Percentiles rank a stretch among this genome's conserved stretches.
Conservation (phyloP, 345 rosid species). For the Raphanus raphanistrum region DNA sequence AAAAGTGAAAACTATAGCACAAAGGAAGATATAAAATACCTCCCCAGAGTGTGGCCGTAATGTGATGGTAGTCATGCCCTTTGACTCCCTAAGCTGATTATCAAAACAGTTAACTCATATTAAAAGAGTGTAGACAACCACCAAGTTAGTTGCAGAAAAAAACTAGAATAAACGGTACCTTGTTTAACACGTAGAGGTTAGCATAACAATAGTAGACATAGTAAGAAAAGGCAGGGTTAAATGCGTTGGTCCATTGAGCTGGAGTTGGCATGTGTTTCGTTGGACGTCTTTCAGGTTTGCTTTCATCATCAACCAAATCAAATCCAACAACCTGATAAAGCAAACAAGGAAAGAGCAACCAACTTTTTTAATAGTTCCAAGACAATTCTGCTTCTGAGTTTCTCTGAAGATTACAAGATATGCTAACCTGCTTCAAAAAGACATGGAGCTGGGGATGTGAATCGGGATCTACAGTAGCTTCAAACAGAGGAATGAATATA, state of each 20-base stretch:
- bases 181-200: slow-evolving; percentile 87
- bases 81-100: slow-evolving; percentile 90
- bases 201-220: slow-evolving; percentile 95
- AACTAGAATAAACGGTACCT: slow-evolving; percentile 48
- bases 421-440: slow-evolving; percentile 84
- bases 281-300: slow-evolving; percentile 99
- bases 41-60: slow-evolving; percentile 97
- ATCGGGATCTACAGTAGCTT: slow-evolving; percentile 98
- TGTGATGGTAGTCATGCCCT: slow-evolving; percentile 97
- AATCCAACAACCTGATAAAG: slow-evolving; percentile 89
- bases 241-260: slow-evolving; percentile 94
- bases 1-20: neutral
- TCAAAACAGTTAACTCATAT: neutral
- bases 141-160: neutral
- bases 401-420: neutral
- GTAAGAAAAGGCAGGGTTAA: slow-evolving; percentile 96
- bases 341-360: slow-evolving; percentile 18
- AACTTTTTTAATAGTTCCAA: neutral
- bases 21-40: slow-evolving; percentile 45
- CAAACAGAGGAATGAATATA: slow-evolving; percentile 93
- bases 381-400: neutral
- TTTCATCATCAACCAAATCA: slow-evolving; percentile 98
- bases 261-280: slow-evolving; percentile 99
- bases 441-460: slow-evolving; percentile 99
- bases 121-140: slow-evolving; percentile 12